Conservation (phyloP, 768 basidiomycete species). For the Lentinula detonsa region DNA sequence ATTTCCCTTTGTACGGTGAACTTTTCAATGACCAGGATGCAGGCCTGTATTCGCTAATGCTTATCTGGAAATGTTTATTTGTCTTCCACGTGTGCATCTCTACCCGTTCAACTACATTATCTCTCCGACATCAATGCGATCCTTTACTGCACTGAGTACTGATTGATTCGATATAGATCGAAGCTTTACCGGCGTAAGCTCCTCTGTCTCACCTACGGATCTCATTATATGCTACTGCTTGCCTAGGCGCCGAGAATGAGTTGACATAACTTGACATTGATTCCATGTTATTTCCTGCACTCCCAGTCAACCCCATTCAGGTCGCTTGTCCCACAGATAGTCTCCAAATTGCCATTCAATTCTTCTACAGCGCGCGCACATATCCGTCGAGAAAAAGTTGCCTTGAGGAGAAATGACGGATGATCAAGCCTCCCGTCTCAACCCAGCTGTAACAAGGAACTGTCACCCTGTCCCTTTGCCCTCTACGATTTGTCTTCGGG, state of each 20-base stretch:
- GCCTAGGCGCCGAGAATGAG: background rate
- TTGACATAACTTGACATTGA: background rate
- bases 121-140: background rate
- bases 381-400: background rate
- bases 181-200: background rate
- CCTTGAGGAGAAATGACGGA: background rate
- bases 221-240: background rate
- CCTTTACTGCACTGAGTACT: background rate
- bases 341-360: background rate
- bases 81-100: background rate
- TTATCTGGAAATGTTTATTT: background rate
- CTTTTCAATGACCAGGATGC: background rate
- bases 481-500: background rate
- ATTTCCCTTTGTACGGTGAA: background rate
- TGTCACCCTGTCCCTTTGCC: background rate
- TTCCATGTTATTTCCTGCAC: background rate
- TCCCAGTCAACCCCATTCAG: conserved; percentile 2
- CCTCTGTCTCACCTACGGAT: background rate
- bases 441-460: background rate
- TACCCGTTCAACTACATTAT: background rate
- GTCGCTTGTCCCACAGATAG: background rate
- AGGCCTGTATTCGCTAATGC: background rate
- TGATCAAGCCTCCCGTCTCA: background rate
- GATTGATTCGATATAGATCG: conserved; percentile 1
- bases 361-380: background rate